Conservation (phyloP, 176 grass and related monocot genomes). For the Stipa capillata region DNA sequence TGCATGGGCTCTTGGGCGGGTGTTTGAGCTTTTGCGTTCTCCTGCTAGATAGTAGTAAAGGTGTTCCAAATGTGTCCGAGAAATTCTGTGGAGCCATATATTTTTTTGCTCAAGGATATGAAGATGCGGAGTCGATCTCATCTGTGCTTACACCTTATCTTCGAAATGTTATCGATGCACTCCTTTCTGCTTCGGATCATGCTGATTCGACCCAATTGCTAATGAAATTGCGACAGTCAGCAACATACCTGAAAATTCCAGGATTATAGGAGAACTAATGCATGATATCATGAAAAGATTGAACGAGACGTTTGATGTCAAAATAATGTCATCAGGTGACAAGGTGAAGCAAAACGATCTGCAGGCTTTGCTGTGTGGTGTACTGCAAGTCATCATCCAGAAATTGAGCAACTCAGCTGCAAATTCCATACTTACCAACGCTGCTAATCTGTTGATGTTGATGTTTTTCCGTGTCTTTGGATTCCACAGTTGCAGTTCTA, state of each 20-base stretch:
- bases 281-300: conserved; percentile 75
- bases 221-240: conserved; percentile 83
- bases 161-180: conserved; percentile 51
- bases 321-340: conserved; percentile 61
- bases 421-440: conserved; percentile 46
- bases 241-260: conserved; percentile 39
- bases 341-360: conserved; percentile 69
- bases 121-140: conserved; percentile 41
- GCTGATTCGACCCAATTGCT: conserved; percentile 45
- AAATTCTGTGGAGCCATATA: conserved; percentile 82
- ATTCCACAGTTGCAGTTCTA: conserved; percentile 57
- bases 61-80: conserved; percentile 77
- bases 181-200: conserved; percentile 68
- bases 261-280: conserved; percentile 43
- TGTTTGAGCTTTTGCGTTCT: conserved; percentile 82
- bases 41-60: conserved; percentile 60
- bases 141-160: conserved; percentile 74
- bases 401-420: conserved; percentile 55
- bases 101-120: conserved; percentile 79
- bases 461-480: conserved; percentile 73
- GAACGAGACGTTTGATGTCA: conserved; percentile 57
- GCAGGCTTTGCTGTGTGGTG: conserved; percentile 72
- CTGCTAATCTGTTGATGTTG: conserved; percentile 62
- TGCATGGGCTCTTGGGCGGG: conserved; percentile 75
- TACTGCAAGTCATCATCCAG: conserved; percentile 73